Conservation (phyloP, 306 rosid genomes). For the Vachellia collinsii region DNA sequence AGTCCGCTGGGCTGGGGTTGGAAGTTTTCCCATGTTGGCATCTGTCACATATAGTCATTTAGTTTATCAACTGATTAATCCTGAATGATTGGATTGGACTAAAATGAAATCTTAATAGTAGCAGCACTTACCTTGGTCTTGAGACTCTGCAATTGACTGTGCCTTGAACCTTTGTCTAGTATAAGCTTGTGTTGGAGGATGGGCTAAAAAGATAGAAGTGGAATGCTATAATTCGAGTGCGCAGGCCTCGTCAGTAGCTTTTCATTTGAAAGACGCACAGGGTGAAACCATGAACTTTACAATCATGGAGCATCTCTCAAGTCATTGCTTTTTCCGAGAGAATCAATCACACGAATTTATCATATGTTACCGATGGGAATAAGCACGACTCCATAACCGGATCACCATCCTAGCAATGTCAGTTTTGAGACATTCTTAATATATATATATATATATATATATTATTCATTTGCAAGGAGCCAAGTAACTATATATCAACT, state of each 20-base stretch:
- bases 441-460: too few species aligned
- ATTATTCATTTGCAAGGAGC: too few species aligned
- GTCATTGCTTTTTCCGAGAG: background rate
- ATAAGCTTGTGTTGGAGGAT: background rate
- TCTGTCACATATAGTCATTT: too few species aligned
- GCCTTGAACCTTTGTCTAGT: background rate
- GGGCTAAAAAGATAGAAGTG: background rate
- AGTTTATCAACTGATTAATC: too few species aligned
- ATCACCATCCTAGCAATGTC: background rate
- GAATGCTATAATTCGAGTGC: background rate
- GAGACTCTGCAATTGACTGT: background rate
- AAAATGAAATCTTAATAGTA: too few species aligned
- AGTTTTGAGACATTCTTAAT: too few species aligned
- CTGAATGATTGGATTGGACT: too few species aligned
- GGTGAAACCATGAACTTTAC: slow-evolving; percentile 1
- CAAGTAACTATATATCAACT: background rate
- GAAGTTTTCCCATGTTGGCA: too few species aligned
- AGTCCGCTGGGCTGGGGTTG: too few species aligned
- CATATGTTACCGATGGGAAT: background rate
- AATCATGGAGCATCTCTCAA: slow-evolving; percentile 18
- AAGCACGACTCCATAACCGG: too few species aligned
- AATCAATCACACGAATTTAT: background rate
- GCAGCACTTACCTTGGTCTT: too few species aligned
- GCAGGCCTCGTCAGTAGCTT: background rate
- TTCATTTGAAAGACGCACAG: slow-evolving; percentile 4